Conservation (phyloP, 1,139 yeast species). For the Hyphopichia wangnamkhiaoensis region DNA sequence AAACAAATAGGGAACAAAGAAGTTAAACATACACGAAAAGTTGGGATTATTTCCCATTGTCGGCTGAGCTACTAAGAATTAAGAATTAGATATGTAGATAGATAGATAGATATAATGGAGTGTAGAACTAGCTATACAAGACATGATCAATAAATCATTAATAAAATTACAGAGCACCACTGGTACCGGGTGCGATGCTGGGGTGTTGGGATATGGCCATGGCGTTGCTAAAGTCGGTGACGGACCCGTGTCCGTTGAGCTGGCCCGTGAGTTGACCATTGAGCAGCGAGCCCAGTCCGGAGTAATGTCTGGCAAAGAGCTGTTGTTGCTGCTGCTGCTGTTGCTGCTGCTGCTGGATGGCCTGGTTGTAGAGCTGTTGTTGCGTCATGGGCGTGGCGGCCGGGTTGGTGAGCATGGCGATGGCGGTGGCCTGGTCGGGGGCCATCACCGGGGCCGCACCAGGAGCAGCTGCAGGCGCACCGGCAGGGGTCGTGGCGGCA, state of each 20-base stretch:
- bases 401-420: background rate
- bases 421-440: background rate
- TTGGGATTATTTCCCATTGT: no score
- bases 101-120: no score
- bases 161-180: conserved; percentile 4
- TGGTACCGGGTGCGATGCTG: conserved; percentile 9
- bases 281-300: no score
- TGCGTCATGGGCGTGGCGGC: no score
- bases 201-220: conserved; percentile 16
- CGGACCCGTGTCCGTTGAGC: conserved; percentile 9
- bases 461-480: background rate
- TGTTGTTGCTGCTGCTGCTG: conserved; percentile 10
- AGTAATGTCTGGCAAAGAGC: no score
- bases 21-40: no score
- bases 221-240: conserved; percentile 15
- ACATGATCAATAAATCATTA: no score
- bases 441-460: background rate
- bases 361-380: conserved; percentile 2
- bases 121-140: no score
- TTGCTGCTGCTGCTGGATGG: conserved; percentile 8
- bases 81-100: no score
- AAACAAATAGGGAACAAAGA: no score
- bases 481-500: background rate
- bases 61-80: no score
- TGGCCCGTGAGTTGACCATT: no score